Base-by-base conservation (phyloP, 208 protist genomes). In the Trypanosoma caninum region DNA sequence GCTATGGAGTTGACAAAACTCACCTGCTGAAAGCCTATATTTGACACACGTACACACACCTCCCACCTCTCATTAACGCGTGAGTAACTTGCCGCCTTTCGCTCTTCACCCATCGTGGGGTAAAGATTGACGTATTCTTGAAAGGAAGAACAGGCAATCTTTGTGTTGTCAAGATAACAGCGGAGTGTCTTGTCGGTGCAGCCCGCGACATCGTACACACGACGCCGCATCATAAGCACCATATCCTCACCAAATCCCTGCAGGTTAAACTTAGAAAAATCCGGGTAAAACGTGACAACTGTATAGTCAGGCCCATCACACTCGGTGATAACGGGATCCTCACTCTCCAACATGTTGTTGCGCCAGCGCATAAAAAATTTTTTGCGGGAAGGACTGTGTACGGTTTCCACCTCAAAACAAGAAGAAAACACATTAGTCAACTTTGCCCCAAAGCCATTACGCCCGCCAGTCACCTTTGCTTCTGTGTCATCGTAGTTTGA, bases 1-100 rank as follows among this genome's bases (percentile, higher is more conserved):
- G 86, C 91, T 67, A 99, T 99, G 38, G 82, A 91, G 74, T 99
- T 99, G 16, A 99, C 99, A 74, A 99, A 99, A 65, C 92, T 98
- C 7, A 99, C 93, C 77, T 99, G 98, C 65, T 98, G 82, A 56
- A 99, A 99, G 16, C 91, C 90, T 14, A 91, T 93, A 61, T 97
- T 92, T 14, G 84, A 96, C 4, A 98, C 70, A 6, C 87, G 84
- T 10, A 99, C 86, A 69, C 84, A 95, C 27, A 99, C 84, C 74
- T 99, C 96, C 99, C 99, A 99, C 34, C 98, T 80, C 42, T 98
- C 93, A 72, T 95, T 97, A 46, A 97, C 85, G 31, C 76, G 74
- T 4, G 74, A 45, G 61, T 93, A 95, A 64, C 82, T 94, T 3
- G 69, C 51, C 51, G 84, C 69, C 53, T 89, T 81, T 40, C 65